A percentile compares a stretch with the other conserved stretches of the same genome.
Conservation (phyloP, 495 filamentous ascomycete species). For the Penicillium pancosmium region DNA sequence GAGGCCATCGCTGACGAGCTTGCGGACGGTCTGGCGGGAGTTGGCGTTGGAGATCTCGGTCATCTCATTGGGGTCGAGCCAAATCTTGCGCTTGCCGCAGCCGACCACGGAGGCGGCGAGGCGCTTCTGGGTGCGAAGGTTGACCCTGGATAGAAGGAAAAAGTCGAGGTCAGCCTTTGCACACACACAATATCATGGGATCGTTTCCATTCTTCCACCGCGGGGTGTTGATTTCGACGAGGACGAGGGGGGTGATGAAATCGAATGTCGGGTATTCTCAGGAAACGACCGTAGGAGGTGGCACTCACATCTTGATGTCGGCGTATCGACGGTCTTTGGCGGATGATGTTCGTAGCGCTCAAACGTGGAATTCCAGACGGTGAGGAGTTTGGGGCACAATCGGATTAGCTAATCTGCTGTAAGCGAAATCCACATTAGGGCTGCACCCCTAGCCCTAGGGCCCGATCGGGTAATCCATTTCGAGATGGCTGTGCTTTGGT, state of each 20-base stretch:
- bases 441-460: constrained; percentile 21
- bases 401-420: constrained; percentile 53
- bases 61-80: constrained; percentile 99
- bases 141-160: constrained; percentile 73
- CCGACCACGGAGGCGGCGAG: constrained; percentile 97
- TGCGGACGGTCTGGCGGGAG: constrained; percentile 99
- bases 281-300: constrained; percentile 32
- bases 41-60: constrained; percentile 99
- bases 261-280: constrained; percentile 15
- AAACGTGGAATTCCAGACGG: constrained; percentile 44
- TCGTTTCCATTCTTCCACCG: constrained; percentile 18
- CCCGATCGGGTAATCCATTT: constrained; percentile 14
- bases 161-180: constrained; percentile 41
- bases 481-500: neutral
- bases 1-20: constrained; percentile 99
- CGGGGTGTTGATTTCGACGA: constrained; percentile 14
- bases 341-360: constrained; percentile 56
- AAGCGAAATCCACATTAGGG: constrained; percentile 45
- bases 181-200: constrained; percentile 26
- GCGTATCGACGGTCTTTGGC: constrained; percentile 57
- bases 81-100: constrained; percentile 99
- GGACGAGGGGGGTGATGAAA: constrained; percentile 7
- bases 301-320: constrained; percentile 59
- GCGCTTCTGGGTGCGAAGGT: constrained; percentile 99
- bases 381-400: constrained; percentile 50